These are phyloP conservation scores for Linnemannia schmuckeri DNA, from an alignment of 192 early-diverging fungal genomes.

Conservation along the genomic window DNA sequence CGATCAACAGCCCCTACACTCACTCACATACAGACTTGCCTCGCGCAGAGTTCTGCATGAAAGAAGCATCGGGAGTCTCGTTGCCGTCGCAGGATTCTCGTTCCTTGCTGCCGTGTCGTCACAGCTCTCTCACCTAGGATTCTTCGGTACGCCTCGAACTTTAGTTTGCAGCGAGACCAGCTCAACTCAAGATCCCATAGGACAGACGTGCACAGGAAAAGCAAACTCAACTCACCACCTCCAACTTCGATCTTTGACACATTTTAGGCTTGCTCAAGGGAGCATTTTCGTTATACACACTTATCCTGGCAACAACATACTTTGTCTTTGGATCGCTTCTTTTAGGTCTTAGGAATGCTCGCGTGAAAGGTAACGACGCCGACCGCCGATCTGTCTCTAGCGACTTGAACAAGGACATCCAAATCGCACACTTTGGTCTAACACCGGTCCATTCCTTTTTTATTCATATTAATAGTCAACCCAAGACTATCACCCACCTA, in stretches of 20 bases:
- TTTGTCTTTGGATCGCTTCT: conserved; percentile 32
- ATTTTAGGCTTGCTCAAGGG: conserved; percentile 26
- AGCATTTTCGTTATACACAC: conserved; percentile 24
- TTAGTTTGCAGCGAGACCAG: background rate
- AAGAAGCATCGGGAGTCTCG: conserved; percentile 32
- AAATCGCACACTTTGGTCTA: background rate
- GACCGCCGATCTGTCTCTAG: background rate
- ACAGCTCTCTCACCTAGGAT: conserved; percentile 11
- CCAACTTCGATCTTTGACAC: background rate
- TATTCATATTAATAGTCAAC: conserved; percentile 18
- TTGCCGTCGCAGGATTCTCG: conserved; percentile 30
- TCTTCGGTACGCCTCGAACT: conserved; percentile 17
- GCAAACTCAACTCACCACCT: background rate
- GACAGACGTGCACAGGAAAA: background rate
- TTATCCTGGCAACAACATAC: conserved; percentile 18
- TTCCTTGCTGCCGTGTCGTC: conserved; percentile 33
- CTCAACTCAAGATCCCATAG: background rate
- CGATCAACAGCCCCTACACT: conserved; percentile 34
- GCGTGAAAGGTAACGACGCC: conserved; percentile 37
- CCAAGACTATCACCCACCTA: conserved; percentile 42
- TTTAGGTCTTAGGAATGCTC: conserved; percentile 36
- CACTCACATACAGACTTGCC: conserved; percentile 43
- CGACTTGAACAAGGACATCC: background rate
- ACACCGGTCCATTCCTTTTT: background rate
- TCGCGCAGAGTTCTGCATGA: conserved; percentile 35